Percentiles rank a stretch among this genome's conserved stretches.
phyloP scores from a whole-genome alignment of 1,284 basidiomycete genomes.

The Ustanciosporium gigantosporum region DNA sequence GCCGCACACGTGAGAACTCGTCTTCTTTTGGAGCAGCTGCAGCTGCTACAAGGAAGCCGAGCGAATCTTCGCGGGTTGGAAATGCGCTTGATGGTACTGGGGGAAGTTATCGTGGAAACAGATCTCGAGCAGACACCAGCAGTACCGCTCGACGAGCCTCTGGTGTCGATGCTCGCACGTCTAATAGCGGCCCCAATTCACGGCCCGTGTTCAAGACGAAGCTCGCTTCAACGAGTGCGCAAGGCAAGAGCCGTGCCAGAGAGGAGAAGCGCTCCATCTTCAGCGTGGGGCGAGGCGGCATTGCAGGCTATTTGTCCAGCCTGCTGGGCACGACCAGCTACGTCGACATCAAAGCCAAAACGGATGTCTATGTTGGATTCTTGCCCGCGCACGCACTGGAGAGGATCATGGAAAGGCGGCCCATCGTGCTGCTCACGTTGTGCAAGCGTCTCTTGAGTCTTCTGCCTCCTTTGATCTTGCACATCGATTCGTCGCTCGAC shows the following conservation, averaged over 20 bases:
- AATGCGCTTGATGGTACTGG: conserved; percentile 52
- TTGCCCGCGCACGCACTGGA: conserved; percentile 86
- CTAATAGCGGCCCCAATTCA: too few species aligned
- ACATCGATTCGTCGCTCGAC: conserved; percentile 95
- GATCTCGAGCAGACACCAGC: neutral
- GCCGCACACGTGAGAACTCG: neutral
- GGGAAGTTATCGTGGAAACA: conserved; percentile 1
- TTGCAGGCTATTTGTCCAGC: conserved; percentile 96
- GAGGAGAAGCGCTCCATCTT: conserved; percentile 67
- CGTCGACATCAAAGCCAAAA: conserved; percentile 94
- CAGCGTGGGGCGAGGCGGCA: conserved; percentile 87
- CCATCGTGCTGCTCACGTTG: conserved; percentile 92
- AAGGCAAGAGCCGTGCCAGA: conserved; percentile 3
- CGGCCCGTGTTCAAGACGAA: neutral
- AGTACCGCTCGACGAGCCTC: neutral
- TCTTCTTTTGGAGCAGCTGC: neutral
- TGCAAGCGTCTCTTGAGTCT: conserved; percentile 93
- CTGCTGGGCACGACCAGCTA: conserved; percentile 89
- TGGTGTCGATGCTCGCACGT: neutral
- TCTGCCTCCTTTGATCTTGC: conserved; percentile 88
- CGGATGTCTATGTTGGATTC: conserved; percentile 94
- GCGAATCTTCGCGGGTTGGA: conserved; percentile 39
- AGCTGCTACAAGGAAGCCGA: conserved; percentile 9
- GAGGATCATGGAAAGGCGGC: conserved; percentile 84
- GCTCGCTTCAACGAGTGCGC: too few species aligned